Base-by-base conservation (phyloP, 805 yeast genomes). In the Yamadazyma phyllophila region DNA sequence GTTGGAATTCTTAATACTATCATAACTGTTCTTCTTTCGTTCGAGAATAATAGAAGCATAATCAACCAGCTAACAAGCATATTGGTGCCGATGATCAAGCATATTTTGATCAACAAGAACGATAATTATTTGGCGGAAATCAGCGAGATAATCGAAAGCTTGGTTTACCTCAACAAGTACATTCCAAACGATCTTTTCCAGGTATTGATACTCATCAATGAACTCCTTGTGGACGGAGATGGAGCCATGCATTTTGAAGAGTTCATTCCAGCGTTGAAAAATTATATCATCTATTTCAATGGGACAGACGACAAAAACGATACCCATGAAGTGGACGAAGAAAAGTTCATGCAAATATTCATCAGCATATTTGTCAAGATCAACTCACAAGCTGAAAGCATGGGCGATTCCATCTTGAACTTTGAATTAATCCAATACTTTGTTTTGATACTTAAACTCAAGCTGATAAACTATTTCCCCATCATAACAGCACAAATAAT, bases 1-100 rank as follows among this genome's bases (percentile, higher is more conserved):
- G 67, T 83, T 15, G 96, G 96, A 11, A 76, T 90, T 29, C 63
- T 92, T 51, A 84, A 83, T 54, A 91, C 97, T 2, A 77, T 91
- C 67, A 80, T 85, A 27, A 88, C 97, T 0, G 83, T 92, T 43
- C 66, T 92, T 34, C 66, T 88, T 41, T 83, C 96, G 4, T 81
- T 91, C 67, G 96, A 94, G 62, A 85, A 84, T 59, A 83, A 96
- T 1, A 71, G 72, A 7, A 86, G 81, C 35, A 75, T 85, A 41
- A 83, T 88, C 12, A 66, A 63, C 17, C 75, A 73, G 59, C 71
- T 91, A 41, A 89, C 88, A 58, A 82, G 78, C 44, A 79, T 82
- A 5, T 78, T 87, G 41, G 66, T 76, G 40, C 95, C 96, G 5
- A 82, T 83, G 12, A 79, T 89, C 37, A 77, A 77, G 48, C 80